These are phyloP conservation scores for Fistulifera pelliculosa DNA, from an alignment of 108 stramenopile genomes.

Conservation along the genomic window DNA sequence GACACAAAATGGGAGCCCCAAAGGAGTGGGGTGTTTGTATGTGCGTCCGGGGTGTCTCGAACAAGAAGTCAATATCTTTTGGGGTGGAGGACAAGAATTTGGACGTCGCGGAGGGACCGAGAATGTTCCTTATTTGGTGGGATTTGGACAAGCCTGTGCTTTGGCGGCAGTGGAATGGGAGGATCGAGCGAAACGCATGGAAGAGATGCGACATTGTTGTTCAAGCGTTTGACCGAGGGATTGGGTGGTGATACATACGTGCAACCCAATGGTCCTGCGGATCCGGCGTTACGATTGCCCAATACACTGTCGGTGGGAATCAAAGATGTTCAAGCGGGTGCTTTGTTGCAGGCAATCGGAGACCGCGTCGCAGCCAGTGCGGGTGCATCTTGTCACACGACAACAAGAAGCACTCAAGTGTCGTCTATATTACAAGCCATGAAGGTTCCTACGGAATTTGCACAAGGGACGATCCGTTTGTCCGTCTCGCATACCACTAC, in stretches of 20 bases:
- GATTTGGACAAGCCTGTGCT: slow-evolving; percentile 75
- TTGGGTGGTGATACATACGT: slow-evolving; percentile 36
- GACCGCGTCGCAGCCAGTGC: slow-evolving; percentile 81
- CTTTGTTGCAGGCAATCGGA: slow-evolving; percentile 46
- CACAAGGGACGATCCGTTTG: slow-evolving; percentile 84
- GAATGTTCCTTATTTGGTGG: slow-evolving; percentile 90
- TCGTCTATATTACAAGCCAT: slow-evolving; percentile 85
- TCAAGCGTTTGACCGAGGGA: slow-evolving; percentile 26
- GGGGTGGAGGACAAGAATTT: slow-evolving; percentile 72
- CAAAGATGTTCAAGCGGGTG: slow-evolving; percentile 41
- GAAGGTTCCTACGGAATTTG: slow-evolving; percentile 68
- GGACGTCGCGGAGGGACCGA: slow-evolving; percentile 93
- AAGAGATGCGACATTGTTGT: slow-evolving; percentile 53
- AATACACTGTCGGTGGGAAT: slow-evolving; percentile 92
- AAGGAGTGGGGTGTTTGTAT: slow-evolving; percentile 91
- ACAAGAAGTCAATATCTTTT: slow-evolving; percentile 49
- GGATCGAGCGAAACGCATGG: slow-evolving; percentile 51
- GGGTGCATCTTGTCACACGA: slow-evolving; percentile 88
- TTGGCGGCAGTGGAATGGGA: slow-evolving; percentile 22
- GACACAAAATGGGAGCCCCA: slow-evolving; percentile 98
- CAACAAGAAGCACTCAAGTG: slow-evolving; percentile 24
- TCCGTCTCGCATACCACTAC: slow-evolving; percentile 86
- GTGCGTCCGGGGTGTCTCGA: slow-evolving; percentile 52
- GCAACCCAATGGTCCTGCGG: slow-evolving; percentile 71
- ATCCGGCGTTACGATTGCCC: slow-evolving; percentile 58